Conservation (phyloP, 140 eudicot genomes). For the Ambrosia hybrid region DNA sequence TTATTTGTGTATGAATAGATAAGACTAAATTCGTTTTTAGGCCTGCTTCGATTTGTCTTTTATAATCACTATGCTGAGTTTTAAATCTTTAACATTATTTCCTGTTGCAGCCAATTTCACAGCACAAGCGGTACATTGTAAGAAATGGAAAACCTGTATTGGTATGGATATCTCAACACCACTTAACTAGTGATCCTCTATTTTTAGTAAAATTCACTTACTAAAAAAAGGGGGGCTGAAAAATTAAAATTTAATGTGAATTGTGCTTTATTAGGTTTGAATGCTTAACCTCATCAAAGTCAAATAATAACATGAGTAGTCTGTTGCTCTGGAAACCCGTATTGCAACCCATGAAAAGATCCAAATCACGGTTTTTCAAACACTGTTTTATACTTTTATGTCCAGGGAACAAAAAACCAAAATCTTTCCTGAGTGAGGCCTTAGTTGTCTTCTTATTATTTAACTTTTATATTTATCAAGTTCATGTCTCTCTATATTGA, state of each 20-base stretch:
- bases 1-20: constrained; percentile 1
- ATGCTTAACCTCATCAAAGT: too few species aligned
- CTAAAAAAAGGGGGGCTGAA: background rate
- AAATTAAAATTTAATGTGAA: too few species aligned
- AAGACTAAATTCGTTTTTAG: background rate
- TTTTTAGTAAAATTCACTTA: background rate
- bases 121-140: constrained; percentile 81
- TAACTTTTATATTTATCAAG: constrained; percentile 12
- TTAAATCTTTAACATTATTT: constrained; percentile 12
- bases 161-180: constrained; percentile 41
- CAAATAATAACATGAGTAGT: too few species aligned
- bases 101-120: constrained; percentile 83
- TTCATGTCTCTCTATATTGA: constrained; percentile 21
- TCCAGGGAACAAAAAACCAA: background rate
- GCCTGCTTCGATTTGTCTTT: constrained; percentile 6
- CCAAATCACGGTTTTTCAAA: too few species aligned
- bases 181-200: constrained; percentile 6
- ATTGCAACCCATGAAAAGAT: too few species aligned
- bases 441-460: background rate
- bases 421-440: background rate
- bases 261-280: too few species aligned
- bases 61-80: background rate
- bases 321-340: too few species aligned
- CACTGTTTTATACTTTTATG: too few species aligned
- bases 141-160: constrained; percentile 76